A percentile compares a stretch with the other conserved stretches of the same genome.
phyloP scores from a whole-genome alignment of 257 asterid species.

The Pogostemon cablin region DNA sequence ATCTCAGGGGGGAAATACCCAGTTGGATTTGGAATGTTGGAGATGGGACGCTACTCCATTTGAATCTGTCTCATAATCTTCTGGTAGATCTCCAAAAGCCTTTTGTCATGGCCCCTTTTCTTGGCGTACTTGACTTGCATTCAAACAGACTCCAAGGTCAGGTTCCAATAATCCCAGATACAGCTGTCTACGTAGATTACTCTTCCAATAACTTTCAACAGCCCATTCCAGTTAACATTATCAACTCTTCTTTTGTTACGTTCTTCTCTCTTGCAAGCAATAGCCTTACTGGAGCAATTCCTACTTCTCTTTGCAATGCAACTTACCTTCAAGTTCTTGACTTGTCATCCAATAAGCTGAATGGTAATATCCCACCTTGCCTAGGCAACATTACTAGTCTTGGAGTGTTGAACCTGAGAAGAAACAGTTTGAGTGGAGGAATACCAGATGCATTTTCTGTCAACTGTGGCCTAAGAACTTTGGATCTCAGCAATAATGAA shows the following conservation, averaged over 20 bases:
- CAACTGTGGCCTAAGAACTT: slow-evolving; percentile 39
- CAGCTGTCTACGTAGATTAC: slow-evolving; percentile 48
- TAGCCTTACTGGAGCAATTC: slow-evolving; percentile 39
- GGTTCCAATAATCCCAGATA: slow-evolving; percentile 39
- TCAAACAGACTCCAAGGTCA: slow-evolving; percentile 42
- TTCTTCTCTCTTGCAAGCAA: slow-evolving; percentile 53
- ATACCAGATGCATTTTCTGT: slow-evolving; percentile 39
- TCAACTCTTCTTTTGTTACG: neutral
- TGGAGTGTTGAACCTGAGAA: slow-evolving; percentile 45
- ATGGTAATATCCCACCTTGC: slow-evolving; percentile 53
- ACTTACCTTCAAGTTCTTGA: slow-evolving; percentile 49
- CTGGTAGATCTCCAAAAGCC: slow-evolving; percentile 46
- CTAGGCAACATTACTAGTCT: slow-evolving; percentile 19
- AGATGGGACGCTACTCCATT: slow-evolving; percentile 1
- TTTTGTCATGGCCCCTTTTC: neutral
- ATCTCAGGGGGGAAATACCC: slow-evolving; percentile 50
- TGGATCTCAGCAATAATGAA: slow-evolving; percentile 46
- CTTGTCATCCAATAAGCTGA: slow-evolving; percentile 40
- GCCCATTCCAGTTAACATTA: slow-evolving; percentile 37
- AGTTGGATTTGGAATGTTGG: slow-evolving; percentile 61
- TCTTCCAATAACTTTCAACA: slow-evolving; percentile 40
- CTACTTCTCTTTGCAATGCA: slow-evolving; percentile 46
- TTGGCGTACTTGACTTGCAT: slow-evolving; percentile 41
- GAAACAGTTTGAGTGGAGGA: slow-evolving; percentile 37
- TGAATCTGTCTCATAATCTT: slow-evolving; percentile 55